phyloP scores from a whole-genome alignment of 2,329 filamentous ascomycete species.

The Phaeophleospora eucalypticola region DNA sequence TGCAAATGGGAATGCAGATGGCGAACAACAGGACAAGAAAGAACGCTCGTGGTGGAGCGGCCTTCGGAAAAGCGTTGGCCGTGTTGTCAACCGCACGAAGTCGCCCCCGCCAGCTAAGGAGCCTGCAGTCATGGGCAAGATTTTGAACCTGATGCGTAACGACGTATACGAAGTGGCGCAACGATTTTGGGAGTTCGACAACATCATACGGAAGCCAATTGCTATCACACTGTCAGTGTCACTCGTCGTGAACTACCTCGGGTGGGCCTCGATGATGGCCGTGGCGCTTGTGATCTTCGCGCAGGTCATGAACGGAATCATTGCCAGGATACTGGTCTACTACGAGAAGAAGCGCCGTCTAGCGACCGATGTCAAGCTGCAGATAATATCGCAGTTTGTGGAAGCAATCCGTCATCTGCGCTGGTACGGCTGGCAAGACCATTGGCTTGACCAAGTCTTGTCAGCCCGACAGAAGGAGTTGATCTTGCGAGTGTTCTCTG shows the following conservation, averaged over 20 bases:
- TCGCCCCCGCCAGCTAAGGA: conserved; percentile 39
- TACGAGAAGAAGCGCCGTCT: conserved; percentile 68
- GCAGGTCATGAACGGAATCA: conserved; percentile 63
- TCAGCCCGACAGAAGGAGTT: conserved; percentile 65
- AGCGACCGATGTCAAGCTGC: conserved; percentile 72
- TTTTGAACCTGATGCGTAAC: conserved; percentile 76
- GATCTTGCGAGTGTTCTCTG: conserved; percentile 59
- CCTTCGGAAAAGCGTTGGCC: background rate
- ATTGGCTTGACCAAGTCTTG: conserved; percentile 68
- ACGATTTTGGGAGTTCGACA: conserved; percentile 78
- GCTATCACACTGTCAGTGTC: conserved; percentile 69
- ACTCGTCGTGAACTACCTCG: conserved; percentile 73
- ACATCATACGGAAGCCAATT: conserved; percentile 70
- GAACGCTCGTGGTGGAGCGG: conserved; percentile 8
- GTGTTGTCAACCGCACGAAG: conserved; percentile 19
- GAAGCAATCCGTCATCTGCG: conserved; percentile 76
- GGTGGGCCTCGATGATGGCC: conserved; percentile 70
- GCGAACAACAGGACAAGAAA: background rate
- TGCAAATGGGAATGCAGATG: conserved; percentile 24
- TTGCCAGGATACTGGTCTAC: conserved; percentile 62
- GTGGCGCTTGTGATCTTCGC: conserved; percentile 59
- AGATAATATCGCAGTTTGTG: conserved; percentile 79
- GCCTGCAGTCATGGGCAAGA: conserved; percentile 81
- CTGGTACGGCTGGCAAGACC: conserved; percentile 78
- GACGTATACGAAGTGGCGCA: conserved; percentile 81